Evolutionary conservation across 257 asterid species (phyloP).

Genomic region (Solanum boliviense): DNA sequence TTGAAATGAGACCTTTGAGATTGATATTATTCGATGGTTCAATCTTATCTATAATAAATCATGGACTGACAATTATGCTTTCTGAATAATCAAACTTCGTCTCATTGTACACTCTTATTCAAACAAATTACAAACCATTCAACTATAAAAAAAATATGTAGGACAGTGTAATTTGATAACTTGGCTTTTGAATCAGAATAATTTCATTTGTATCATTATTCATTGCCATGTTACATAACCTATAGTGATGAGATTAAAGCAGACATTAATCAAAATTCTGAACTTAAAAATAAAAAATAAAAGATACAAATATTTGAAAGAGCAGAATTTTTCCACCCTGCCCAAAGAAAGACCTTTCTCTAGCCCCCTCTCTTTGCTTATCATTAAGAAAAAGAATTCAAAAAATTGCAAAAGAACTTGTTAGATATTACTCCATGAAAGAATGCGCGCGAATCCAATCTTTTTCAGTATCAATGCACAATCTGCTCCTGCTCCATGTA

Average conservation of each 20-base stretch:
- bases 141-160: no score
- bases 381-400: constrained; percentile 1
- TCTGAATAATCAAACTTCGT: not conserved
- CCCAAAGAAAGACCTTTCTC: not conserved
- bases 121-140: not conserved
- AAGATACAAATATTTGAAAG: not conserved
- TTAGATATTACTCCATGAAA: not conserved
- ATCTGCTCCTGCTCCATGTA: constrained; percentile 31
- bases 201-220: not conserved
- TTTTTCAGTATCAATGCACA: constrained; percentile 11
- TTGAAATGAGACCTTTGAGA: not conserved
- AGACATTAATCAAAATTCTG: not conserved
- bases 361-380: not conserved
- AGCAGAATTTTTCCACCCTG: constrained; percentile 16
- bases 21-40: not conserved
- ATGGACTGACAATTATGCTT: not conserved
- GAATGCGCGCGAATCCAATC: not conserved
- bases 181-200: not conserved
- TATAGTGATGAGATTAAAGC: not conserved
- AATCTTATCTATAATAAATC: not conserved
- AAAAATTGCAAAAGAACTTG: constrained; percentile 10
- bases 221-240: not conserved
- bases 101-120: not conserved
- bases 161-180: not conserved
- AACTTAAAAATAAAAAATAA: not conserved